These are phyloP conservation scores for Acacia concinna DNA, from an alignment of 331 rosid genomes.

Conservation along the genomic window DNA sequence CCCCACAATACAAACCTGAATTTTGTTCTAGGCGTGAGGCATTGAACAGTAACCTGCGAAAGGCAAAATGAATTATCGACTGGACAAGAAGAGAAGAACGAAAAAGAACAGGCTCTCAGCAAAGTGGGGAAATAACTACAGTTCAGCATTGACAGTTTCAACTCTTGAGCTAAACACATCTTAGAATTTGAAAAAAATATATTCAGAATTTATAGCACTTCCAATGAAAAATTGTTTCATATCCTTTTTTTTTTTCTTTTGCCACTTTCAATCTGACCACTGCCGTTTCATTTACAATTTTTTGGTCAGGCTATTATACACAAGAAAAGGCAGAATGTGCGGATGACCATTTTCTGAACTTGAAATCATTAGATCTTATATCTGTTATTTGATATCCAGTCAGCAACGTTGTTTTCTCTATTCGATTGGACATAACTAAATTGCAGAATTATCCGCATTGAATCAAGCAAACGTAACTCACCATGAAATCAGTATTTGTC, in stretches of 20 bases:
- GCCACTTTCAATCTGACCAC: neutral
- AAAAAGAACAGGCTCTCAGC: constrained; percentile 10
- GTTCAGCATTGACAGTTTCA: constrained; percentile 3
- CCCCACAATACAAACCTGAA: constrained; percentile 43
- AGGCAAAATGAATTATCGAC: constrained; percentile 21
- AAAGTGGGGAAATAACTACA: constrained; percentile 3
- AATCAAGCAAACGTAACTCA: neutral
- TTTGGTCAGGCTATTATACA: neutral
- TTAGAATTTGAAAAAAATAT: constrained; percentile 3
- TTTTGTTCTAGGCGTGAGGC: constrained; percentile 54
- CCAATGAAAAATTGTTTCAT: neutral
- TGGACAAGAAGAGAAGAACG: constrained; percentile 26
- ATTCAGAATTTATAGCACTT: neutral
- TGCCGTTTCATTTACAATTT: neutral
- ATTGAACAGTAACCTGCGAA: constrained; percentile 61
- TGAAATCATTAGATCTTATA: constrained; percentile 5
- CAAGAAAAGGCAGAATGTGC: constrained; percentile 16
- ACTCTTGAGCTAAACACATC: neutral
- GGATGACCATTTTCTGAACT: neutral
- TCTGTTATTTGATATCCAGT: constrained; percentile 8
- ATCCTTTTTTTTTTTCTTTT: neutral
- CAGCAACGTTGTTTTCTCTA: constrained; percentile 7
- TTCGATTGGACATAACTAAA: constrained; percentile 7
- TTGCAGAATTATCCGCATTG: constrained; percentile 13
- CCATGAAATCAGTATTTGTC: constrained; percentile 3